A percentile compares a stretch with the other conserved stretches of the same genome.
Conservation (phyloP, 1,284 basidiomycete species). For the Fistulinella staudtii region DNA sequence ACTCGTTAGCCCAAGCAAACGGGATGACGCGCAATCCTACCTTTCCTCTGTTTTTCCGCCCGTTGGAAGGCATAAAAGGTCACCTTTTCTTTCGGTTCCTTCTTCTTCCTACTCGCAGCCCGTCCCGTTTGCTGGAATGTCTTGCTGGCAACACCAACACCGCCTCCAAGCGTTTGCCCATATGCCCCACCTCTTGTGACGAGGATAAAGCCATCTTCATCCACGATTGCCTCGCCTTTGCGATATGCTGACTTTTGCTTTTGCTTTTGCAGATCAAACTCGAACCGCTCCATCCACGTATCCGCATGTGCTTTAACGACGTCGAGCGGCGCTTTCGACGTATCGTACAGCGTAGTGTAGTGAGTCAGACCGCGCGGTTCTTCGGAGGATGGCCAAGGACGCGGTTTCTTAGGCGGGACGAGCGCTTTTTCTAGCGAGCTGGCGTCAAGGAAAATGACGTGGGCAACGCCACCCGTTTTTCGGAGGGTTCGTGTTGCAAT, state of each 20-base stretch:
- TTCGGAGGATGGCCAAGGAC: conserved; percentile 58
- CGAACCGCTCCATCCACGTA: conserved; percentile 69
- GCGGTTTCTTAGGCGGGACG: conserved; percentile 42
- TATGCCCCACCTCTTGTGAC: conserved; percentile 86
- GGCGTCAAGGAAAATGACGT: conserved; percentile 75
- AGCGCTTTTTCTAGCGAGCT: conserved; percentile 68
- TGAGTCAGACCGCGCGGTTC: conserved; percentile 66
- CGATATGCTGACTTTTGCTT: conserved; percentile 65
- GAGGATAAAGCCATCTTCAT: conserved; percentile 90
- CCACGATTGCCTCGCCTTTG: conserved; percentile 81
- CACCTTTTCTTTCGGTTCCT: conserved; percentile 67
- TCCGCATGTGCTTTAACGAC: conserved; percentile 73
- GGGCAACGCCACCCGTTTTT: conserved; percentile 62
- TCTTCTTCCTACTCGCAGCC: conserved; percentile 52
- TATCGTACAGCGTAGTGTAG: conserved; percentile 60
- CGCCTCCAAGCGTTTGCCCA: conserved; percentile 79
- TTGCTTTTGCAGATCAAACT: conserved; percentile 62
- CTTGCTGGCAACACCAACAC: conserved; percentile 74
- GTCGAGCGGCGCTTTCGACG: conserved; percentile 69
- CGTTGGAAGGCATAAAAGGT: conserved; percentile 87
- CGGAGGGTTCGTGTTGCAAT: conserved; percentile 54
- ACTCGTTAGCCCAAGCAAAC: conserved; percentile 4
- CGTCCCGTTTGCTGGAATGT: conserved; percentile 61
- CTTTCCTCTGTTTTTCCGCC: conserved; percentile 80
- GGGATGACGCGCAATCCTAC: conserved; percentile 40